phyloP scores from a whole-genome alignment of 164 flowering plant genomes.

The Macadamia tetraphylla region DNA sequence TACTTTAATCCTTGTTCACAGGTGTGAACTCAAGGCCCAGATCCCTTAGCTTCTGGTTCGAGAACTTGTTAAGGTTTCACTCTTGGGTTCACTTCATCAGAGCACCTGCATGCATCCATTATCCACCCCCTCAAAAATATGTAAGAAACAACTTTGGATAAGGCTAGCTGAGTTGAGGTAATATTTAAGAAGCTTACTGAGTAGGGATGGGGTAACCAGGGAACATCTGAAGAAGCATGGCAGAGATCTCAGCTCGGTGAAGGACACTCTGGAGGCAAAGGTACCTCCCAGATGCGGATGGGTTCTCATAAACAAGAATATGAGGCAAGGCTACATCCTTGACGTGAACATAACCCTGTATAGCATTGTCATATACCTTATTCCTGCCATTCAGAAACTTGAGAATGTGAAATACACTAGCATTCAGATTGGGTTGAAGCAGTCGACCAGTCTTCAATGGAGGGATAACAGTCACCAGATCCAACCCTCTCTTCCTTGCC shows the following conservation, averaged over 20 bases:
- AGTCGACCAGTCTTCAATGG: conserved; percentile 26
- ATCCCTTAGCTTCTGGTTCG: too few species aligned
- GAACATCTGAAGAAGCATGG: conserved; percentile 55
- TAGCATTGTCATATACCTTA: conserved; percentile 53
- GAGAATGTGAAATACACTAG: conserved; percentile 29
- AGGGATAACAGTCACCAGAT: conserved; percentile 32
- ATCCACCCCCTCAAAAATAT: too few species aligned
- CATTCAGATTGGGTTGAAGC: conserved; percentile 29
- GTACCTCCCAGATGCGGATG: conserved; percentile 38
- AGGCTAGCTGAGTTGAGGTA: too few species aligned
- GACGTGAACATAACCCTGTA: conserved; percentile 62
- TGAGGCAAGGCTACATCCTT: conserved; percentile 40
- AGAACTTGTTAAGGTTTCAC: too few species aligned
- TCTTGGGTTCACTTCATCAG: too few species aligned
- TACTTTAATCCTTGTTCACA: too few species aligned
- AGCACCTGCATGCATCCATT: too few species aligned
- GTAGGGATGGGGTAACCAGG: conserved; percentile 66
- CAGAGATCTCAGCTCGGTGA: conserved; percentile 66
- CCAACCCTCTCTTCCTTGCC: conserved; percentile 25
- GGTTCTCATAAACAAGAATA: too few species aligned
- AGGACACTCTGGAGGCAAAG: conserved; percentile 59
- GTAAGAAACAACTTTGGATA: too few species aligned
- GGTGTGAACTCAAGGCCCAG: too few species aligned
- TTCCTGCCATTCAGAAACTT: conserved; percentile 44
- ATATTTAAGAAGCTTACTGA: conserved; percentile 38